These are phyloP conservation scores for Puccinellia tenuiflora DNA, from an alignment of 176 grass and related monocot species.

Conservation along the genomic window DNA sequence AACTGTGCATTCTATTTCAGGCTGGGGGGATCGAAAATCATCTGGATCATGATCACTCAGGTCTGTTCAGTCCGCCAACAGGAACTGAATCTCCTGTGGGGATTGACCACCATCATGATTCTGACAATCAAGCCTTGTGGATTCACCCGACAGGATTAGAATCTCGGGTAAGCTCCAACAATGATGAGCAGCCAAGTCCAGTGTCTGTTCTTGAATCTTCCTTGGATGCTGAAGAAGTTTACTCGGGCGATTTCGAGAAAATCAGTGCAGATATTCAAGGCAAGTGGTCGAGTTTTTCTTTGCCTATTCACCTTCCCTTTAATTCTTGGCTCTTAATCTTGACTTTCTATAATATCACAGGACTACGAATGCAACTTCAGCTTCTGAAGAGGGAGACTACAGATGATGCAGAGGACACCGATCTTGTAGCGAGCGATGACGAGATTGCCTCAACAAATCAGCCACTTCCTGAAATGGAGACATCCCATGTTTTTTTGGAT, in stretches of 20 bases:
- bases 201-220: conserved; percentile 83
- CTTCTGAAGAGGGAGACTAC: conserved; percentile 78
- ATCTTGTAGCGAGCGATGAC: conserved; percentile 55
- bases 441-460: conserved; percentile 27
- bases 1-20: conserved; percentile 25
- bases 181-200: conserved; percentile 77
- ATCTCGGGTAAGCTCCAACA: conserved; percentile 31
- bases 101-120: conserved; percentile 1
- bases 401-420: conserved; percentile 30
- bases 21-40: conserved; percentile 4
- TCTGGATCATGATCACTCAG: conserved; percentile 21
- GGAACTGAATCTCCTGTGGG: conserved; percentile 16
- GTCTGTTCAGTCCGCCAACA: background rate
- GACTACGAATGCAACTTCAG: conserved; percentile 87
- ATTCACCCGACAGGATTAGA: conserved; percentile 26
- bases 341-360: conserved; percentile 49
- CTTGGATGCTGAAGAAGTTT: conserved; percentile 58
- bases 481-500: conserved; percentile 47
- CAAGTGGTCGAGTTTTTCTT: conserved; percentile 29
- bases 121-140: conserved; percentile 15
- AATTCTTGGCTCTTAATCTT: conserved; percentile 16
- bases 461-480: conserved; percentile 38
- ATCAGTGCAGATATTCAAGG: conserved; percentile 97
- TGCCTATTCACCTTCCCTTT: background rate
- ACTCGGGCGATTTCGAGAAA: conserved; percentile 86